Evolutionary conservation across 2,329 filamentous ascomycete genomes (phyloP), one percentile per base, ranked within the genome.

Genomic region (Plectosphaerella cucumerina): DNA sequence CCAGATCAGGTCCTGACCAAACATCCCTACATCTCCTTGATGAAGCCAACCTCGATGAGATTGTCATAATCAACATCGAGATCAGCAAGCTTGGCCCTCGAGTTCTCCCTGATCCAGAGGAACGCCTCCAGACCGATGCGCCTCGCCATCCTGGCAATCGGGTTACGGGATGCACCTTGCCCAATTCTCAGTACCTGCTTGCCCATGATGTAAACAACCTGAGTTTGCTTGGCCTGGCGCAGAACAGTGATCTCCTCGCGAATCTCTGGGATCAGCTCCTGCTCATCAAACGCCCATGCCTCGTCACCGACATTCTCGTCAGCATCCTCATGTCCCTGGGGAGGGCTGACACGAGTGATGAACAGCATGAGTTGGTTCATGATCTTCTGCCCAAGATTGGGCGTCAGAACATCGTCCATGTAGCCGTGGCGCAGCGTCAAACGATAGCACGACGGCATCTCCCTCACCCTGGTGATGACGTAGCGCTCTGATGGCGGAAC

Each of bases 351-450:
- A 41, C 68, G 64, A 0, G 74, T 68, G 26, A 85, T 65, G 51
- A 73, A 80, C 8, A 75, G 72, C 20, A 87, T 70, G 52, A 87
- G 77, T 50, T 85, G 76, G 48, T 78, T 78, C 26, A 89, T 76
- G 2, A 86, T 62, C 1, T 73, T 68, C 35, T 37, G 35, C 0
- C 76, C 84, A 6, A 90, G 73, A 51, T 87, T 80, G 0, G 80
- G 80, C 0, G 80, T 85, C 44, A 90, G 75, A 23, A 89, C 78
- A 54, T 86, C 79, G 58, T 91, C 87, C 65, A 81, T 86, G 64
- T 87, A 91, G 1, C 87, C 87, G 60, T 90, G 84, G 12, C 86
- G 80, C 2, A 89, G 74, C 3, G 86, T 81, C 9, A 90, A 72
- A 4, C 85, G 80, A 62, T 89, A 90, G 58, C 83, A 85, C 31